Evolutionary conservation across 1,284 basidiomycete species (phyloP), one percentile per base, ranked within the genome.

Genomic region (Trametes sp.): DNA sequence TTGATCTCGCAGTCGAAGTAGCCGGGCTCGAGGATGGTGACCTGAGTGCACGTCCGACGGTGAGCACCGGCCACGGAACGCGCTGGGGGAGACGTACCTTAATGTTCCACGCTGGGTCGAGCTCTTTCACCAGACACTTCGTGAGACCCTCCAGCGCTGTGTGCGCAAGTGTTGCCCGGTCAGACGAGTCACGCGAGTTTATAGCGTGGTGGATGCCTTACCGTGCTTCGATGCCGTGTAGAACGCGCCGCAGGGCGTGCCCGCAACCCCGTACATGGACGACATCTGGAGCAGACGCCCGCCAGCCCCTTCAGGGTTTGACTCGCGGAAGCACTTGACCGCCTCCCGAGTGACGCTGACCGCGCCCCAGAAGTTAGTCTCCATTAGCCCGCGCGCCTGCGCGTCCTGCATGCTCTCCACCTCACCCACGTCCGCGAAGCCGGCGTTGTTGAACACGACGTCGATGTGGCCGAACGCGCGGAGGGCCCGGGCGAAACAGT

Each of bases 391-490:
- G 0, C 74, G 70, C 0, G 75, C 77, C 0, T 51, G 58, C n/a
- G 69, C 67, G 4, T 77, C 73, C 0, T 73, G 16, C 41, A 53
- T 49, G 31, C 28, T 23, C 49, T 81, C 79, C 16, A 78, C 16
- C 49, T 61, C 50, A 31, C 59, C 59, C 19, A 51, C 14, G 14
- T 73, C 49, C 10, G 42, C 62, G 44, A 54, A 68, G 2, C 71
- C 78, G 3, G 81, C 81, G 46, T 82, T 83, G 67, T 81, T 83
- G 64, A 80, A 72, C 4, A 82, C 77, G 16, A 81, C 75, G 54
- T 82, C 80, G n/a, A 82, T 61, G 21, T 77, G 72, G 6, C 77
- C 81, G 62, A 82, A 81, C 29, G 65, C 19, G 5, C 2, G 6
- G 7, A 31, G 29, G 2, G 51, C 58, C 4, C 13, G 24, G 4